phyloP scores from a whole-genome alignment of 1,284 basidiomycete species.

The Blastosporella zonata region DNA sequence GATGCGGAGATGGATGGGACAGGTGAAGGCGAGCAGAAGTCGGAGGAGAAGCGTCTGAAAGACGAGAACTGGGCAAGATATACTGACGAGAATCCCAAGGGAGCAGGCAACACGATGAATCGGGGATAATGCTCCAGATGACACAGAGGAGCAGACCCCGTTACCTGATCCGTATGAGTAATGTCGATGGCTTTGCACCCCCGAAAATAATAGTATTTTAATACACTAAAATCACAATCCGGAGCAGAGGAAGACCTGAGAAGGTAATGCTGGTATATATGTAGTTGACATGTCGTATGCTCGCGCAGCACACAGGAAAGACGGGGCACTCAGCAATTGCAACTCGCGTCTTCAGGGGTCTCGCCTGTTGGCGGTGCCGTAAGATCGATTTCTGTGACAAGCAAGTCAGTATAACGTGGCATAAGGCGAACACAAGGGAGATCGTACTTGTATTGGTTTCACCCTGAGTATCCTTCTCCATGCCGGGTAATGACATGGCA shows the following conservation, averaged over 20 bases:
- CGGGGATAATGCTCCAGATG: conserved; percentile 64
- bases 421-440: conserved; percentile 13
- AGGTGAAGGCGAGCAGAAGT: conserved; percentile 62
- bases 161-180: not conserved
- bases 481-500: conserved; percentile 95
- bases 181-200: too few relatives aligned
- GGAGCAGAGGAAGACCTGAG: conserved; percentile 8
- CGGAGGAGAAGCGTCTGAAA: conserved; percentile 75
- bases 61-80: conserved; percentile 87
- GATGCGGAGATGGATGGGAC: conserved; percentile 87
- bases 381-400: conserved; percentile 74
- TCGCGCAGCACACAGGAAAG: conserved; percentile 6
- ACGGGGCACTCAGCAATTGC: conserved; percentile 55
- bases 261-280: conserved; percentile 19
- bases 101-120: conserved; percentile 95
- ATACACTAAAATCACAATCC: conserved; percentile 22
- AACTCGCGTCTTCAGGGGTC: conserved; percentile 75
- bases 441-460: conserved; percentile 75
- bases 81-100: conserved; percentile 78
- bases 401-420: conserved; percentile 8
- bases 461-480: conserved; percentile 78
- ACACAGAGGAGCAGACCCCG: too few relatives aligned
- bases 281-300: conserved; percentile 12
- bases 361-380: conserved; percentile 60
- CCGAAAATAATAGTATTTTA: conserved; percentile 18